Evolutionary conservation across 192 early-diverging fungal species (phyloP).

Genomic region (Backusella westeae): DNA sequence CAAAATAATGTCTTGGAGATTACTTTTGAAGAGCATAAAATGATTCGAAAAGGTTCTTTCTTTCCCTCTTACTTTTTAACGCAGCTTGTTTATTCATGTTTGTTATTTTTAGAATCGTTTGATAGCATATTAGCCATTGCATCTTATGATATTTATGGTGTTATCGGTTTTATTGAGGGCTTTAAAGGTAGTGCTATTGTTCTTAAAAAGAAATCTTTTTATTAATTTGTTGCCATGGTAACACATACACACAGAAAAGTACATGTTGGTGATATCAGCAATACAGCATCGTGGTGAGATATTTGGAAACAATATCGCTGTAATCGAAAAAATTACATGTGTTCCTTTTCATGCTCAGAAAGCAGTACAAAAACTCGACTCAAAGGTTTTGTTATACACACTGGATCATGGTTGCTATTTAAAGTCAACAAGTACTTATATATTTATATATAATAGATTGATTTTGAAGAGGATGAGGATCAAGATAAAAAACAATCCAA

Average conservation of each 20-base stretch:
- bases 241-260: slow-evolving; percentile 12
- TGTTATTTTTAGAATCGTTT: slow-evolving; percentile 14
- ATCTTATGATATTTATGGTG: slow-evolving; percentile 27
- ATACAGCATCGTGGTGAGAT: slow-evolving; percentile 37
- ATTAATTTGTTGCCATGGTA: neutral
- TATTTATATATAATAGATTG: slow-evolving; percentile 9
- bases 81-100: neutral
- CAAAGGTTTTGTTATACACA: slow-evolving; percentile 11
- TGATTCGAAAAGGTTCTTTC: slow-evolving; percentile 18
- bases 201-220: neutral
- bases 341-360: slow-evolving; percentile 33
- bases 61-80: neutral
- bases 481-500: neutral
- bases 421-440: neutral
- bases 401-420: neutral
- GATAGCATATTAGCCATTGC: slow-evolving; percentile 4
- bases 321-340: slow-evolving; percentile 38
- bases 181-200: slow-evolving; percentile 1
- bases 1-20: slow-evolving; percentile 16
- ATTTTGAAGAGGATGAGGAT: slow-evolving; percentile 24
- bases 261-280: slow-evolving; percentile 38
- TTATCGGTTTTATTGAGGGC: slow-evolving; percentile 30
- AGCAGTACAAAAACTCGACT: slow-evolving; percentile 19
- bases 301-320: slow-evolving; percentile 37
- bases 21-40: slow-evolving; percentile 17